Base-by-base conservation (phyloP, 768 basidiomycete genomes). In the Panaeolus papilionaceus region DNA sequence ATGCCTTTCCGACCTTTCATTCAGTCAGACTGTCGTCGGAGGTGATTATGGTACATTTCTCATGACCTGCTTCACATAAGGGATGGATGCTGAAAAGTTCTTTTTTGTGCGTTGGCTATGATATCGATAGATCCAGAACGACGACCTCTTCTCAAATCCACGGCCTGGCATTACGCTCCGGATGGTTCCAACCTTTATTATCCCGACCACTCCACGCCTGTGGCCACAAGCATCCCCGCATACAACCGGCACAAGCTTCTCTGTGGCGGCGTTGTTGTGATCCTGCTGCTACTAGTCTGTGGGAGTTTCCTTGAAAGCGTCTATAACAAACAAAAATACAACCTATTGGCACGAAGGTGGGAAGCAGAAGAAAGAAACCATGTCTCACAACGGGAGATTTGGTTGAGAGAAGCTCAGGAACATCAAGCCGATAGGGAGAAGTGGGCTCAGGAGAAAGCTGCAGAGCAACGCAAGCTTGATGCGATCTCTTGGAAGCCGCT, bases 401-500 rank as follows among this genome's bases (percentile, higher is more conserved):
- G 67, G 67, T 18, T 54, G 11, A 38, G 40, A 33, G 63, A 68
- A 42, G 20, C 44, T 12, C 23, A 54, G 4, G 38, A 14, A 42
- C 54, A 40, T n/a, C 64, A 65, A 3, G 67, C 49, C 20, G 67
- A 64, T 23, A 68, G 28, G 67, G 64, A 38, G 75, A 69, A 38
- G 20, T 39, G 54, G 64, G 47, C 47, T 20, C n/a, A 23, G 47
- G 20, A 49, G 47, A 51, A 68, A 2, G 68, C 67, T n/a, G 66
- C 67, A 39, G 67, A 67, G n/a, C 61, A 62, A 18, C 49, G 63
- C n/a, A 64, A 68, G 66, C 64, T 68, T 11, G 23, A 14, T 5
- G 28, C 26, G 10, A 72, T 74, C 45, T 16, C 51, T 10, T 74
- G 73, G 73, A 23, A 68, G 10, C 67, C 44, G 1, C 16, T 71